These are phyloP conservation scores for Lipomyces orientalis DNA, from an alignment of 805 yeast genomes.

Conservation along the genomic window DNA sequence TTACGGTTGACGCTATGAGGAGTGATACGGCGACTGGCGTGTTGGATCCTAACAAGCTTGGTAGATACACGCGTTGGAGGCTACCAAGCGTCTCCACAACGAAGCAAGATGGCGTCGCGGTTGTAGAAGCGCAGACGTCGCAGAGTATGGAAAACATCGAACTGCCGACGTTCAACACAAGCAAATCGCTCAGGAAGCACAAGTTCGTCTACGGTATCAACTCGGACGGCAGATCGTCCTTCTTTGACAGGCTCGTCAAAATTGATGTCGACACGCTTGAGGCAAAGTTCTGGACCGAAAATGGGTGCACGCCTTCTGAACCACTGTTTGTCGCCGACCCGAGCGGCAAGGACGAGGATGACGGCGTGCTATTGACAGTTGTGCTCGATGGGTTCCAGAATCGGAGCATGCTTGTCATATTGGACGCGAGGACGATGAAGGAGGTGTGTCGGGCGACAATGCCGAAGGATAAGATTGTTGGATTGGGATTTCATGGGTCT, in stretches of 20 bases:
- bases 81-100: slow-evolving; percentile 14
- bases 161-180: slow-evolving; percentile 13
- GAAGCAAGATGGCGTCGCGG: slow-evolving; percentile 7
- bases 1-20: slow-evolving; percentile 11
- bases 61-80: slow-evolving; percentile 17
- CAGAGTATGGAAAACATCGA: slow-evolving; percentile 9
- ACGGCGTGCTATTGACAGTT: slow-evolving; percentile 31
- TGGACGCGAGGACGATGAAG: slow-evolving; percentile 31
- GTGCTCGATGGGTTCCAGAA: slow-evolving; percentile 26
- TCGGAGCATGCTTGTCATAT: slow-evolving; percentile 22
- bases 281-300: slow-evolving; percentile 13
- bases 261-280: slow-evolving; percentile 5
- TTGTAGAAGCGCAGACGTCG: neutral
- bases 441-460: slow-evolving; percentile 29
- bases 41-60: neutral
- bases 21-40: slow-evolving; percentile 19
- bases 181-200: slow-evolving; percentile 9
- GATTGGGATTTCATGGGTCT: slow-evolving; percentile 34
- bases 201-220: slow-evolving; percentile 14
- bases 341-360: slow-evolving; percentile 17
- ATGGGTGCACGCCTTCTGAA: slow-evolving; percentile 22
- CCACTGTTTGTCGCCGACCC: slow-evolving; percentile 16
- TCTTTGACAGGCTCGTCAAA: slow-evolving; percentile 15
- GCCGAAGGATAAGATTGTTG: slow-evolving; percentile 26
- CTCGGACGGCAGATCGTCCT: slow-evolving; percentile 10